These are phyloP conservation scores for Lactarius quietus DNA, from an alignment of 768 basidiomycete species.

Conservation along the genomic window DNA sequence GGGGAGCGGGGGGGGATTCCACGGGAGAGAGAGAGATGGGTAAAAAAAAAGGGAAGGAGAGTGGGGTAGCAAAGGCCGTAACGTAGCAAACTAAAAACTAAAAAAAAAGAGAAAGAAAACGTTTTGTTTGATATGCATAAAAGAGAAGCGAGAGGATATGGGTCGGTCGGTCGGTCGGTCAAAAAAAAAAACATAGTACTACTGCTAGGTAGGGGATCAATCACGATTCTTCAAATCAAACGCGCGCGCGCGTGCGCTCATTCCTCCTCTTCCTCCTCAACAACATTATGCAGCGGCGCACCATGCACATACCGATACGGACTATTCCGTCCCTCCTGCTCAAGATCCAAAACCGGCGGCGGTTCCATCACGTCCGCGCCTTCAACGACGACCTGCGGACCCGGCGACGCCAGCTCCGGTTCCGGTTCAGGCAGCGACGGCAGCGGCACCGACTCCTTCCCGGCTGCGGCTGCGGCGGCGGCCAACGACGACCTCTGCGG, in stretches of 20 bases:
- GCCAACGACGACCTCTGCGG: too few species aligned
- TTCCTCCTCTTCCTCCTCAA: conserved; percentile 80
- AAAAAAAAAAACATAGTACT: not conserved
- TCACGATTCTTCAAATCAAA: too few species aligned
- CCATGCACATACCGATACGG: conserved; percentile 78
- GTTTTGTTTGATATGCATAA: too few species aligned
- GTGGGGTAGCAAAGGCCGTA: too few species aligned
- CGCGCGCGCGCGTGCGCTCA: too few species aligned
- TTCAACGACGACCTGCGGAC: conserved; percentile 31
- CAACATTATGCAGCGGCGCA: conserved; percentile 79
- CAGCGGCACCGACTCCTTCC: conserved; percentile 10
- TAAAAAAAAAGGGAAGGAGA: too few species aligned
- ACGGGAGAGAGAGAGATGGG: too few species aligned
- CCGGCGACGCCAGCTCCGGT: conserved; percentile 22
- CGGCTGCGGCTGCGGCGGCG: not conserved
- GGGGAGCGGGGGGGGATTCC: too few species aligned
- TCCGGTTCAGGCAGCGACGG: conserved; percentile 29
- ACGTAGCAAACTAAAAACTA: too few species aligned
- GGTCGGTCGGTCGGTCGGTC: too few species aligned
- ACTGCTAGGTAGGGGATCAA: too few species aligned
- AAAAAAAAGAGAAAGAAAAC: too few species aligned
- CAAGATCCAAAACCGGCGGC: conserved; percentile 35
- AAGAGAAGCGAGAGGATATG: not conserved
- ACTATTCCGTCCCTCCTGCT: conserved; percentile 51
- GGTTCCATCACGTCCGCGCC: conserved; percentile 34